These are phyloP conservation scores for Lactarius hengduanensis DNA, from an alignment of 768 basidiomycete species.

Conservation along the genomic window DNA sequence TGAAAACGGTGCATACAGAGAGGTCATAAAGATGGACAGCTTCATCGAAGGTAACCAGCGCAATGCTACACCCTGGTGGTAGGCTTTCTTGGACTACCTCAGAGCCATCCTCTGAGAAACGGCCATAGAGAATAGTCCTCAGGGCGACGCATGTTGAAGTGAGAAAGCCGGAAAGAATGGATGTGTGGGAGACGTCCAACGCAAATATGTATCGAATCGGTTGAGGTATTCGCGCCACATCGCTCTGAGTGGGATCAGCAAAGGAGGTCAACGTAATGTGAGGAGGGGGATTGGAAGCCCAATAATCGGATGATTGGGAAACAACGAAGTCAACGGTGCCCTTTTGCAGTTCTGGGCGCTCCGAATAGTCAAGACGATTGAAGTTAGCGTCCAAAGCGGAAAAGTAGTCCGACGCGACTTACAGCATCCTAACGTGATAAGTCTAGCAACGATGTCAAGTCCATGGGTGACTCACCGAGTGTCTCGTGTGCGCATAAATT, in stretches of 20 bases:
- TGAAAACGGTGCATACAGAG: slow-evolving; percentile 54
- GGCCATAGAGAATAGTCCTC: slow-evolving; percentile 62
- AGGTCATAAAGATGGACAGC: slow-evolving; percentile 87
- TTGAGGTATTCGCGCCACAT: slow-evolving; percentile 51
- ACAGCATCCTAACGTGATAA: slow-evolving; percentile 4
- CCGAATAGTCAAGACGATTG: slow-evolving; percentile 72
- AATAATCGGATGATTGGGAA: slow-evolving; percentile 64
- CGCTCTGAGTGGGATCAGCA: slow-evolving; percentile 43
- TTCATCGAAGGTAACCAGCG: slow-evolving; percentile 79
- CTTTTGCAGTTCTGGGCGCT: slow-evolving; percentile 82
- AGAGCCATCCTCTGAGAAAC: slow-evolving; percentile 41
- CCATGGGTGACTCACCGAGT: slow-evolving; percentile 56
- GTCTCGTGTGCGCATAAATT: slow-evolving; percentile 86
- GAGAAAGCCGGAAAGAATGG: slow-evolving; percentile 69
- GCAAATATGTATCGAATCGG: slow-evolving; percentile 82
- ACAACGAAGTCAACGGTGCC: slow-evolving; percentile 93
- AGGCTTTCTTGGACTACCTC: slow-evolving; percentile 46
- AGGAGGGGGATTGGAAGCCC: slow-evolving; percentile 69
- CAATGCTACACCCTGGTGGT: slow-evolving; percentile 56
- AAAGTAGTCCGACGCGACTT: slow-evolving; percentile 83
- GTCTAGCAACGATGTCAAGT: background rate
- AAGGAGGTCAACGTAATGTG: slow-evolving; percentile 53
- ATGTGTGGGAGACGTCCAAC: slow-evolving; percentile 75
- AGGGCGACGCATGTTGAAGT: slow-evolving; percentile 62
- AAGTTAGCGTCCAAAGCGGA: slow-evolving; percentile 76